These are phyloP conservation scores for Barnettozyma siamensis DNA, from an alignment of 805 yeast genomes.

Conservation along the genomic window DNA sequence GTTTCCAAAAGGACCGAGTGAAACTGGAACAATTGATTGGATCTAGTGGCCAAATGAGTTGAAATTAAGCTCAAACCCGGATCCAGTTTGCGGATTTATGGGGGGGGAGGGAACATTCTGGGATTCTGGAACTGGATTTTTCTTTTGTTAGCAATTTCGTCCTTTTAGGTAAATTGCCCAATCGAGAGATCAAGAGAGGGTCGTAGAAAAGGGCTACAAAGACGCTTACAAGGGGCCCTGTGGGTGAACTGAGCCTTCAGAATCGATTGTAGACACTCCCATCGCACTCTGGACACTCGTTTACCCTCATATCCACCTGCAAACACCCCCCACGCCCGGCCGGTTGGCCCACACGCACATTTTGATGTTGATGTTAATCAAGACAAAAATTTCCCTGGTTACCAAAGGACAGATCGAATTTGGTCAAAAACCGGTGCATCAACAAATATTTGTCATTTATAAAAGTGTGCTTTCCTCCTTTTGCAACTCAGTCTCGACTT, in stretches of 20 bases:
- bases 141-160: constrained; percentile 1
- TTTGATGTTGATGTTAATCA: constrained; percentile 3
- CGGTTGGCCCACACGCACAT: background rate
- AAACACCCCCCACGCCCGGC: background rate
- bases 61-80: no score
- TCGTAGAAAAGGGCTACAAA: background rate
- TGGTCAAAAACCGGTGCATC: constrained; percentile 8
- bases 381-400: constrained; percentile 8
- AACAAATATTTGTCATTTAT: constrained; percentile 6
- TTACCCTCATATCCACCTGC: no score
- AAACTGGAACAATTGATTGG: no score
- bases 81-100: no score
- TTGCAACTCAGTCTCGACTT: background rate
- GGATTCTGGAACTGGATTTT: background rate
- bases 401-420: constrained; percentile 11
- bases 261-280: no score
- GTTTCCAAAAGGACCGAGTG: no score
- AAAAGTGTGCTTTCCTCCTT: constrained; percentile 5
- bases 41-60: no score
- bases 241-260: background rate
- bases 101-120: no score
- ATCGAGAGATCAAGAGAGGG: background rate
- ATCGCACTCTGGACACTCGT: no score
- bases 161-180: constrained; percentile 3
- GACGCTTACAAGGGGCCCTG: background rate